Conservation (phyloP, 163 green algal species). For the Chlamydomonas reinhardtii region DNA sequence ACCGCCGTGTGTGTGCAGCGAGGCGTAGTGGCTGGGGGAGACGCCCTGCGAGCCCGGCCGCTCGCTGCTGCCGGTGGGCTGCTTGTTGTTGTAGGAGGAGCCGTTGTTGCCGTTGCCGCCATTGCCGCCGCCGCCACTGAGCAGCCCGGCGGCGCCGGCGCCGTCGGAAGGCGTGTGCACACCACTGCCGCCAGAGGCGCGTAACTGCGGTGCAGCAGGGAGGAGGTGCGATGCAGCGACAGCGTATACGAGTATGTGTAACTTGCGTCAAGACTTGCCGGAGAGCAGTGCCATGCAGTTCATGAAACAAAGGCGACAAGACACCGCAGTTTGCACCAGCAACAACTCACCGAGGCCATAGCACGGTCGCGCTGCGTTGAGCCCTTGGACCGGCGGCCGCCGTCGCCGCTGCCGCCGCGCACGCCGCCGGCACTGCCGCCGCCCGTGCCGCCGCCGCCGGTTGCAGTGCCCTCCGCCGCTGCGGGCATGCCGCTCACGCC, state of each 20-base stretch:
- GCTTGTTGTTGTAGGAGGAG: constrained; percentile 5
- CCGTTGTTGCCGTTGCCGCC: neutral
- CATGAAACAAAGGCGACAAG: too few relatives aligned
- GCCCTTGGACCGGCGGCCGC: neutral
- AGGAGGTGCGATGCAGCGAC: neutral
- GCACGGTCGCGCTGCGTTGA: neutral
- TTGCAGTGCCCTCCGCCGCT: neutral
- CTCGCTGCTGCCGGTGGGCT: constrained; percentile 1
- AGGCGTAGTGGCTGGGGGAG: constrained; percentile 23
- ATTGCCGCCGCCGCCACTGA: neutral
- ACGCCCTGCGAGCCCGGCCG: constrained; percentile 21
- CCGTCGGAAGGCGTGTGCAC: constrained; percentile 1
- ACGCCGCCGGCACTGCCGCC: neutral
- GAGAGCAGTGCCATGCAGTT: too few relatives aligned
- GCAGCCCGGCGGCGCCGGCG: neutral
- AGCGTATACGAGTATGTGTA: neutral
- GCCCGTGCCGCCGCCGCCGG: neutral
- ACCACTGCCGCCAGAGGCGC: constrained; percentile 23
- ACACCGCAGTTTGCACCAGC: too few relatives aligned
- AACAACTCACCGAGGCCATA: neutral
- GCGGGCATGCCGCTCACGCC: neutral
- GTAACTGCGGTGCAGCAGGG: neutral
- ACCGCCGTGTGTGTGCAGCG: neutral
- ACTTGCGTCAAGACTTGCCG: too few relatives aligned
- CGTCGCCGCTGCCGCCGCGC: neutral